A percentile compares a stretch with the other conserved stretches of the same genome.
These are phyloP conservation scores for Ceratonia siliqua DNA, from an alignment of 306 rosid species.

Conservation along the genomic window DNA sequence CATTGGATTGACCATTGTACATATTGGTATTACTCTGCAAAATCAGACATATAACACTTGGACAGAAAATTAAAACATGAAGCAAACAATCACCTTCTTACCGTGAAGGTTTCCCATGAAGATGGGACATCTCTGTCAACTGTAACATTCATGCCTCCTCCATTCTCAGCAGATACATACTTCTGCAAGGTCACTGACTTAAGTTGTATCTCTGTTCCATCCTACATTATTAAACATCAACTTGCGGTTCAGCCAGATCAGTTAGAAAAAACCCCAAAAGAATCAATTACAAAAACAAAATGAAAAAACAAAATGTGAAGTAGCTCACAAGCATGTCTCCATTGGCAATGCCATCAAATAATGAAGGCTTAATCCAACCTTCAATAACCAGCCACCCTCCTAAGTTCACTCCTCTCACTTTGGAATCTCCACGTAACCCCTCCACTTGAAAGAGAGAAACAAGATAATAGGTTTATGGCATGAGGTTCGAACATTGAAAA, in stretches of 20 bases:
- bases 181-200: slow-evolving; percentile 81
- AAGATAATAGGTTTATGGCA: not conserved
- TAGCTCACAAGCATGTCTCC: slow-evolving; percentile 87
- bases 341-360: slow-evolving; percentile 92
- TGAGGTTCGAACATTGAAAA: not conserved
- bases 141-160: slow-evolving; percentile 74
- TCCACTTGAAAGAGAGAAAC: slow-evolving; percentile 54
- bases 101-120: slow-evolving; percentile 91
- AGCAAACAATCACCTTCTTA: slow-evolving; percentile 37
- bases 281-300: not conserved
- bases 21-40: not conserved
- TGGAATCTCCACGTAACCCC: slow-evolving; percentile 62
- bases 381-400: slow-evolving; percentile 96
- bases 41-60: not conserved
- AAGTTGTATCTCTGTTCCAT: slow-evolving; percentile 77
- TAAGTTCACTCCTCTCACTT: slow-evolving; percentile 86
- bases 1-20: slow-evolving; percentile 9
- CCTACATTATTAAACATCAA: slow-evolving; percentile 52
- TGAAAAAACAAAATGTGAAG: slow-evolving; percentile 23
- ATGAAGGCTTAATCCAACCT: slow-evolving; percentile 97
- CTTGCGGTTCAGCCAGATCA: slow-evolving; percentile 21
- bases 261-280: slow-evolving; percentile 18
- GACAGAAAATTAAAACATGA: slow-evolving; percentile 23
- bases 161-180: slow-evolving; percentile 80
- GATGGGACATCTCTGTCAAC: slow-evolving; percentile 76